Evolutionary conservation across 208 protist species (phyloP), one percentile per base, ranked within the genome.

Genomic region (Kentomonas sorsogonicus): DNA sequence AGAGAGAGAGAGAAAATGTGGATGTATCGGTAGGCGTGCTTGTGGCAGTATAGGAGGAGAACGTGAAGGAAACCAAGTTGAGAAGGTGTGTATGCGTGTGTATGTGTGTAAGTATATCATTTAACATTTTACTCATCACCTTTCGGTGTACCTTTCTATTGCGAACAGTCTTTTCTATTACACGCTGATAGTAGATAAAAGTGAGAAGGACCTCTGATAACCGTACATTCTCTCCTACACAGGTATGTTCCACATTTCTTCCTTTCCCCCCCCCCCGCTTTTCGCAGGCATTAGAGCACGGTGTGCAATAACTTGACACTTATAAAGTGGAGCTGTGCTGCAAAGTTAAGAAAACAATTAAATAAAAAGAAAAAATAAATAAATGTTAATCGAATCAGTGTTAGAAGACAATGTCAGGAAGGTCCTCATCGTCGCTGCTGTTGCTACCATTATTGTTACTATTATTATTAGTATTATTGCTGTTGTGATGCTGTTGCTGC

Each of bases 351-450:
- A n/a, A n/a, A n/a, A n/a, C n/a, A 36, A 6, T 53, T 53, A 53
- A 34, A 33, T 53, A 33, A 36, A 36, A 33, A 5, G 3, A 33
- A 33, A 11, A 5, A 33, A 33, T 33, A 15, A 33, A 10, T 31
- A 33, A 10, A 38, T 20, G 16, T 48, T 23, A 48, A 48, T 20
- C 6, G 6, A 25, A 15, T 48, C n/a, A n/a, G n/a, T 40, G 10
- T 7, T 54, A 9, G 29, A 54, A 13, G 20, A 40, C 20, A 22
- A 54, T 54, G 11, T 54, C 48, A 15, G 48, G 48, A 29, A 54
- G 18, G 20, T 54, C 48, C 5, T 54, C 48, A n/a, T n/a, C n/a
- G n/a, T n/a, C n/a, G n/a, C n/a, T n/a, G n/a, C n/a, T n/a, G n/a
- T n/a, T n/a, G n/a, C 27, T 36, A 48, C 7, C 11, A 25, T 23